A percentile compares a stretch with the other conserved stretches of the same genome.
Evolutionary conservation across 2,329 filamentous ascomycete genomes (phyloP).

Genomic region (Podosphaera aphanis): DNA sequence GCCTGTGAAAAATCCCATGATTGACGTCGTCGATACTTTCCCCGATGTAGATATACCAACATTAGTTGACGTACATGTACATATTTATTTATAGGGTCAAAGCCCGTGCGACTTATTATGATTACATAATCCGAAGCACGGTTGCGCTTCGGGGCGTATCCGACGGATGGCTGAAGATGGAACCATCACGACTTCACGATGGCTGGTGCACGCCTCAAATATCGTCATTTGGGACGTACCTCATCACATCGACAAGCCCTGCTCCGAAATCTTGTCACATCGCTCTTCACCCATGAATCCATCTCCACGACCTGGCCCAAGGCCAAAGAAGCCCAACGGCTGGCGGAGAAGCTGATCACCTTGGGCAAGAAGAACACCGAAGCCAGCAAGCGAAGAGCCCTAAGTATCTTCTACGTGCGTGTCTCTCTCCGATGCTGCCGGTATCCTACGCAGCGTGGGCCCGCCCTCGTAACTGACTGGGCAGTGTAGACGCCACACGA

Average conservation of each 20-base stretch:
- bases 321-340: conserved; percentile 82
- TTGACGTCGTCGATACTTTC: neutral
- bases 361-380: conserved; percentile 83
- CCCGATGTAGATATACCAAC: neutral
- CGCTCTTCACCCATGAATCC: conserved; percentile 76
- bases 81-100: too few relatives aligned
- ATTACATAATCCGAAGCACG: neutral
- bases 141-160: too few relatives aligned
- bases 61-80: neutral
- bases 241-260: conserved; percentile 79
- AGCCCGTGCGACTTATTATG: too few relatives aligned
- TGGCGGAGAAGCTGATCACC: conserved; percentile 88
- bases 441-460: neutral
- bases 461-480: too few relatives aligned
- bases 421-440: neutral
- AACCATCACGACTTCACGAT: conserved; percentile 23
- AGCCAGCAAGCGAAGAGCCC: conserved; percentile 50
- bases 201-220: conserved; percentile 72
- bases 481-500: conserved; percentile 35
- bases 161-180: too few relatives aligned
- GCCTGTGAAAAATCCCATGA: conserved; percentile 38
- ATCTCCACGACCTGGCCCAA: conserved; percentile 92
- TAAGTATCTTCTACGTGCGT: conserved; percentile 66
- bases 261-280: conserved; percentile 86
- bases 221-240: conserved; percentile 65